Evolutionary conservation across 108 stramenopile species (phyloP), one percentile per base, ranked within the genome.

Genomic region (Pseudonitzschia pungens): DNA sequence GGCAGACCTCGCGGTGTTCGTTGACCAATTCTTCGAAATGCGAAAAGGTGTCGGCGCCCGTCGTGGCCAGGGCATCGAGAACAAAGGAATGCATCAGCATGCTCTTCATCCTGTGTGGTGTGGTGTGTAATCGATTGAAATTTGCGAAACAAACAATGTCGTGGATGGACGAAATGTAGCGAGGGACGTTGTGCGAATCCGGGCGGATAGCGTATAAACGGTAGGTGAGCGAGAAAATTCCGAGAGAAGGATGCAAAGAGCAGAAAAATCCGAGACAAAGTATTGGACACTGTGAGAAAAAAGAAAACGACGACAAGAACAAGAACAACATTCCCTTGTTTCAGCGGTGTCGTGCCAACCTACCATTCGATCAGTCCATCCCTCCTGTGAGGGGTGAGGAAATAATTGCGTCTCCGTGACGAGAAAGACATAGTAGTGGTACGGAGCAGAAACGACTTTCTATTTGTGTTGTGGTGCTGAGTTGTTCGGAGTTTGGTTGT

Each of bases 351-450:
- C n/a, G n/a, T n/a, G n/a, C n/a, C n/a, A n/a, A n/a, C 86, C 63
- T 77, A 89, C 92, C 92, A 95, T 83, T 97, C 92, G 60, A 97
- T 92, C 27, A 97, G 78, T 0, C 93, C 92, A 85, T 97, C 96
- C 32, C 94, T 77, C 26, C 94, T 82, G 73, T 95, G 94, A 28
- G 94, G 89, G 11, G 89, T 91, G 43, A 97, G 78, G 36, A 95
- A 81, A 69, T 95, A 97, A 69, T 97, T 97, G 21, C 96, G 83
- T 14, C 94, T 82, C 40, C 93, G 79, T 10, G 88, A 87, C 27
- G 93, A 95, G 74, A 95, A 93, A 12, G 89, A 92, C 93, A 91
- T 92, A 63, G 26, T 48, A 12, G 5, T 48, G 5, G 45, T 48
- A 12, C 36, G 6, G 36, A 5, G 36, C 6, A n/a, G n/a, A n/a